These are phyloP conservation scores for Byssothecium circinans DNA, from an alignment of 2,329 filamentous ascomycete genomes.

Conservation along the genomic window DNA sequence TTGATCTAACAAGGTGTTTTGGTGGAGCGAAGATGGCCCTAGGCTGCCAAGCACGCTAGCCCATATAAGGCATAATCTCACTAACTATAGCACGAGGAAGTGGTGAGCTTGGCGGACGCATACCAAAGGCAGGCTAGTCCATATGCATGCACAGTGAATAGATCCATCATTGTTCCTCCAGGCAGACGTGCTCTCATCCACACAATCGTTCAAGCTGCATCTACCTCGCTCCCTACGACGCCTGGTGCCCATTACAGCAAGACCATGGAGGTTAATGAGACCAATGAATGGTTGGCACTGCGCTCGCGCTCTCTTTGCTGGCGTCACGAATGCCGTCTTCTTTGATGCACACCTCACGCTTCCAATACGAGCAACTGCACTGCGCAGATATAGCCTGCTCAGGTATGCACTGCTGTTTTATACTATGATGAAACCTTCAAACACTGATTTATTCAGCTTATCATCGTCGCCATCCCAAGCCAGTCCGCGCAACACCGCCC, in stretches of 20 bases:
- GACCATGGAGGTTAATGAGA: constrained; percentile 42
- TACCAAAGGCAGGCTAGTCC: constrained; percentile 3
- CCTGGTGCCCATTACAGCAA: constrained; percentile 36
- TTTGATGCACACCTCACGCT: too few relatives aligned
- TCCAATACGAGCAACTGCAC: not conserved
- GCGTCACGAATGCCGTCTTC: too few relatives aligned
- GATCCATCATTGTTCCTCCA: constrained; percentile 10
- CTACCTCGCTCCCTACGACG: constrained; percentile 10
- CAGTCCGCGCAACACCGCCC: not conserved
- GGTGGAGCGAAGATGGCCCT: too few relatives aligned
- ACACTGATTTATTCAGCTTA: not conserved
- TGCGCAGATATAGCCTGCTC: not conserved
- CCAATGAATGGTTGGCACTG: constrained; percentile 34
- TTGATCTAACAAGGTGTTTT: too few relatives aligned
- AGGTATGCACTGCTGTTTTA: not conserved
- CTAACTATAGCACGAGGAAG: not conserved
- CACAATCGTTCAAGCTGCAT: constrained; percentile 2
- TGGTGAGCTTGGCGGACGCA: constrained; percentile 4
- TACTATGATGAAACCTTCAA: not conserved
- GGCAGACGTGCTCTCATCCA: constrained; percentile 20
- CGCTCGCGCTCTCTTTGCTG: not conserved
- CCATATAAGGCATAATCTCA: too few relatives aligned
- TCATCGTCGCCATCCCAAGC: not conserved
- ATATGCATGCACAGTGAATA: not conserved
- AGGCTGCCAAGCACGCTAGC: too few relatives aligned